Evolutionary conservation across 805 yeast species (phyloP), one percentile per base, ranked within the genome.

Genomic region (Candida montana): DNA sequence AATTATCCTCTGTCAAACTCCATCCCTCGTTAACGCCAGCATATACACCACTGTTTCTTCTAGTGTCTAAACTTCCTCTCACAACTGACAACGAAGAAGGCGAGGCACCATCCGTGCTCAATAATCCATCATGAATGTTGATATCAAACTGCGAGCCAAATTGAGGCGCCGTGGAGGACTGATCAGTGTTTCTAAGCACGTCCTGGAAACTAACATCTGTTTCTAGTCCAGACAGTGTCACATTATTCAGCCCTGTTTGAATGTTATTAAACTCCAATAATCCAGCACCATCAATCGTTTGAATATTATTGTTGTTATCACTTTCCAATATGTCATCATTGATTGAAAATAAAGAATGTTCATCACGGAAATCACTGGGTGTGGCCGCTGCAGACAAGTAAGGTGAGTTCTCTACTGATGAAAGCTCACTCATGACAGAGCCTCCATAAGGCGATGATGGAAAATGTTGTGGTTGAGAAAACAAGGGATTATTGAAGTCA

Each of bases 391-490:
- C 19, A 7, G 37, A 37, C 3, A 54, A 31, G 33, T 51, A 53
- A 5, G 61, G 61, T 0, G 61, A 56, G 23, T 49, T 51, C 10
- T 48, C 45, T 9, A 46, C 58, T 2, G 56, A 51, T 1, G 60
- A 54, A 1, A 51, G n/a, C 12, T 56, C 61, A 39, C 54, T 51
- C n/a, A 47, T 9, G 3, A 46, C 46, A 13, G 35, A 33, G 16
- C 40, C 40, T 6, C 31, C 35, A 31, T 33, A 37, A 7, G 45
- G 37, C 4, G 41, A 37, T 3, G 28, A n/a, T 15, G 38, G 35
- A 5, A 39, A 18, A 23, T 21, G 16, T 15, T 51, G 50, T 18
- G 45, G 40, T 11, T 48, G 51, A 10, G 46, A 50, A 39, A 54
- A 52, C 5, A 45, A 41, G 10, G 44, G 23, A 2, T 46, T 27